phyloP scores from a whole-genome alignment of 768 basidiomycete species.

The Paxillus involutus region DNA sequence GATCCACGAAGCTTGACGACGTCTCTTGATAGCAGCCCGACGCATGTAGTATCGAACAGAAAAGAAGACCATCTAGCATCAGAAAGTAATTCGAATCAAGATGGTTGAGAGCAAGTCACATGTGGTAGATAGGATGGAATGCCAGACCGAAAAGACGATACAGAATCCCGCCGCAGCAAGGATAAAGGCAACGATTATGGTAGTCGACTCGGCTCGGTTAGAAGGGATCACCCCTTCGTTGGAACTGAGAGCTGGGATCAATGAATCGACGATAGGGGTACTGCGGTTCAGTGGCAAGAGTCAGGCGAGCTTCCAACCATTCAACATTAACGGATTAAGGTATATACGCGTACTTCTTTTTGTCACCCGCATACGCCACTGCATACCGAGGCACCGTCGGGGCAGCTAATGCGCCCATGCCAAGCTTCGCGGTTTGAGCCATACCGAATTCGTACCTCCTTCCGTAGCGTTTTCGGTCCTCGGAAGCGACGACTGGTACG shows the following conservation, averaged over 20 bases:
- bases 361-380: not conserved
- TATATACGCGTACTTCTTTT: slow-evolving; percentile 8
- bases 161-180: slow-evolving; percentile 2
- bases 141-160: slow-evolving; percentile 10
- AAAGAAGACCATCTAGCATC: slow-evolving; percentile 11
- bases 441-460: not conserved
- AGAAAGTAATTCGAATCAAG: too few relatives aligned
- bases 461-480: not conserved
- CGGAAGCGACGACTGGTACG: not conserved
- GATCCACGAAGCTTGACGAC: slow-evolving; percentile 27
- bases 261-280: slow-evolving; percentile 14
- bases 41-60: slow-evolving; percentile 15
- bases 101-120: not conserved
- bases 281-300: not conserved
- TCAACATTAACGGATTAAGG: not conserved
- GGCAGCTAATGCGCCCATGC: not conserved
- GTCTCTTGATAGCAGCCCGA: slow-evolving; percentile 17
- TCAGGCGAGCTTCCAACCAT: not conserved
- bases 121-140: not conserved
- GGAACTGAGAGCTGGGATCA: slow-evolving; percentile 2
- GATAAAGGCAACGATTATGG: not conserved
- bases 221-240: not conserved
- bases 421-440: not conserved
- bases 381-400: not conserved
- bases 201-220: not conserved